A percentile compares a stretch with the other conserved stretches of the same genome.
phyloP scores from a whole-genome alignment of 805 yeast species.

The Danielia oregonensis region DNA sequence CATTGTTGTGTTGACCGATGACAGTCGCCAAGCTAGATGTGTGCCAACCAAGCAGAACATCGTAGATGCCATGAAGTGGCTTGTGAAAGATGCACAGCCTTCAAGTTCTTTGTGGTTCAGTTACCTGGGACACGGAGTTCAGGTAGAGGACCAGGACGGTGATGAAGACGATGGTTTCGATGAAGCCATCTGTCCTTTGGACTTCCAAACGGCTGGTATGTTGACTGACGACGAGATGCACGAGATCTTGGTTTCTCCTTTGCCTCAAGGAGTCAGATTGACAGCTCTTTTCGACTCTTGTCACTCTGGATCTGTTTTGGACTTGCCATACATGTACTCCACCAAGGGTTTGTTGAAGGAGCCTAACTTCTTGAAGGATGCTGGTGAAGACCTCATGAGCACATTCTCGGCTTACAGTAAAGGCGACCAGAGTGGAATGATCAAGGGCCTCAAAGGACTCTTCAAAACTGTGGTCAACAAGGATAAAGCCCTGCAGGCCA shows the following conservation, averaged over 20 bases:
- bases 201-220: conserved; percentile 30
- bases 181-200: conserved; percentile 36
- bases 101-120: conserved; percentile 38
- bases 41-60: conserved; percentile 33
- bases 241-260: conserved; percentile 33
- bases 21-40: conserved; percentile 22
- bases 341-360: conserved; percentile 40
- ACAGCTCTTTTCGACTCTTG: conserved; percentile 39
- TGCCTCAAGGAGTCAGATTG: conserved; percentile 35
- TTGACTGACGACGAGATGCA: conserved; percentile 39
- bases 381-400: conserved; percentile 31
- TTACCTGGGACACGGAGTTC: conserved; percentile 40
- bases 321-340: conserved; percentile 37
- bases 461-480: conserved; percentile 24
- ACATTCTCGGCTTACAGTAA: conserved; percentile 30
- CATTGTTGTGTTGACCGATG: conserved; percentile 38
- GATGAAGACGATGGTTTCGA: conserved; percentile 37
- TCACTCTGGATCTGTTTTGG: conserved; percentile 40
- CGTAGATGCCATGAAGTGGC: conserved; percentile 38
- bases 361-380: conserved; percentile 34
- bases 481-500: conserved; percentile 19
- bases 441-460: conserved; percentile 25
- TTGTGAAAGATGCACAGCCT: conserved; percentile 34
- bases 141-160: conserved; percentile 32
- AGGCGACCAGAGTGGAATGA: conserved; percentile 33